Evolutionary conservation across 768 basidiomycete species (phyloP).

Genomic region (Pisolithus tinctorius): DNA sequence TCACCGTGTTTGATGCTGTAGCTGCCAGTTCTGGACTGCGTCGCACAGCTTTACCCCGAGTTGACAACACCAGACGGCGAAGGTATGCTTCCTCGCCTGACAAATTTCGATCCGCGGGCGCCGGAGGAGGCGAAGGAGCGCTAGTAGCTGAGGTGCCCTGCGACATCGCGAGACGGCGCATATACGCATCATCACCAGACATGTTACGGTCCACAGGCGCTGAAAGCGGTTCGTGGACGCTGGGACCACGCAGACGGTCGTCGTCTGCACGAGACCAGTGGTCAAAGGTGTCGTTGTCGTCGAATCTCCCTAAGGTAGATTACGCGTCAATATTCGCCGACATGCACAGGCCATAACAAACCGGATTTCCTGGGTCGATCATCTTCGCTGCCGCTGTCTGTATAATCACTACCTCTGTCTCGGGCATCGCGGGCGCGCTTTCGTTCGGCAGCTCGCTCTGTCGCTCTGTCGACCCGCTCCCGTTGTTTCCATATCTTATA

Average conservation of each 20-base stretch:
- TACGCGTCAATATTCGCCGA: slow-evolving; percentile 20
- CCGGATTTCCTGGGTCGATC: slow-evolving; percentile 66
- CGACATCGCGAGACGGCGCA: slow-evolving; percentile 71
- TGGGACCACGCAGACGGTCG: slow-evolving; percentile 27
- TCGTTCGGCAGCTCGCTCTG: slow-evolving; percentile 52
- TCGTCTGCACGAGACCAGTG: slow-evolving; percentile 52
- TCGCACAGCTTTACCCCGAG: slow-evolving; percentile 16
- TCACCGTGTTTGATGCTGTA: slow-evolving; percentile 18
- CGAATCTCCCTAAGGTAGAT: slow-evolving; percentile 23
- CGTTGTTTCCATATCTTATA: slow-evolving; percentile 77
- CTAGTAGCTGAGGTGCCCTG: slow-evolving; percentile 19
- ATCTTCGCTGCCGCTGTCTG: slow-evolving; percentile 63
- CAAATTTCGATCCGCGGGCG: slow-evolving; percentile 37
- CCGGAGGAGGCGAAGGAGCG: slow-evolving; percentile 26
- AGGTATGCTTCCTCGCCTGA: slow-evolving; percentile 80
- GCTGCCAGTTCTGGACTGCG: slow-evolving; percentile 1
- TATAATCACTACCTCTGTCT: slow-evolving; percentile 47
- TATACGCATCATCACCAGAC: slow-evolving; percentile 78
- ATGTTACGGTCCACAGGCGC: slow-evolving; percentile 39
- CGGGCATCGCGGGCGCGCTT: slow-evolving; percentile 50
- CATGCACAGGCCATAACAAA: slow-evolving; percentile 15
- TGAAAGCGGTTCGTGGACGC: slow-evolving; percentile 21
- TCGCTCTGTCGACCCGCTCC: slow-evolving; percentile 65
- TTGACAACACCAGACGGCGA: slow-evolving; percentile 64
- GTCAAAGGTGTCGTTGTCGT: slow-evolving; percentile 37